These are phyloP conservation scores for Bryopsis sp. DNA, from an alignment of 139 green algal species.

Conservation along the genomic window DNA sequence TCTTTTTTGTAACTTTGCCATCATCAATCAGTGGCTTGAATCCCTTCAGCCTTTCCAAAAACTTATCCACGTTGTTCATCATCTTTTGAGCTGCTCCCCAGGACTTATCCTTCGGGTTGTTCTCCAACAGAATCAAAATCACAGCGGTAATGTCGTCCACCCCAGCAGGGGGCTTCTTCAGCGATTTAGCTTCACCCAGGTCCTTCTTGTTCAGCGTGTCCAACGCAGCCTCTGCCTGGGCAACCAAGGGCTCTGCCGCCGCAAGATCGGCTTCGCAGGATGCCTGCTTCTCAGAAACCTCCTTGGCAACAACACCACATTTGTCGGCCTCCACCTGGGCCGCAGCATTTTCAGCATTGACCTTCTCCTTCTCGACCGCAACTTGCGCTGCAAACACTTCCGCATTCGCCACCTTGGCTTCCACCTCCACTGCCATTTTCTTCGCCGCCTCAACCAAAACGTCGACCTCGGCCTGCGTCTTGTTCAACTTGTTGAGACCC, in stretches of 20 bases:
- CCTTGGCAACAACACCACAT: constrained; percentile 61
- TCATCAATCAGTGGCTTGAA: constrained; percentile 85
- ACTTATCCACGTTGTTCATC: constrained; percentile 85
- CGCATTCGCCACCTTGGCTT: constrained; percentile 72
- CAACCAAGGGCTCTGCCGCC: constrained; percentile 74
- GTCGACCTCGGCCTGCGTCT: constrained; percentile 74
- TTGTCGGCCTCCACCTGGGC: constrained; percentile 75
- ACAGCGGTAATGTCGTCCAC: constrained; percentile 86
- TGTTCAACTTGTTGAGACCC: constrained; percentile 74
- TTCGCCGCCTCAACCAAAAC: constrained; percentile 77
- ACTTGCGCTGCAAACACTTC: constrained; percentile 77
- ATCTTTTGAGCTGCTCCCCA: constrained; percentile 74
- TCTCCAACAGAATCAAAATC: constrained; percentile 75
- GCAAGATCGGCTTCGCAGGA: constrained; percentile 71
- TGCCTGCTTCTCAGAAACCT: constrained; percentile 73
- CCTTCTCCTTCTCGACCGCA: constrained; percentile 81
- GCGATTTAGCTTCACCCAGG: constrained; percentile 73
- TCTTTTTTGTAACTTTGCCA: constrained; percentile 57
- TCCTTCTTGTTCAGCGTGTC: constrained; percentile 89
- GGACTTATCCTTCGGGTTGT: constrained; percentile 79
- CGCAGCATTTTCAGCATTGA: constrained; percentile 68
- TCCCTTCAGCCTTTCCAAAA: constrained; percentile 71
- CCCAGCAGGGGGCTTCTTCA: constrained; percentile 72
- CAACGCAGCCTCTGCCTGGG: constrained; percentile 67
- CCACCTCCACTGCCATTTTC: constrained; percentile 73